Evolutionary conservation across 345 rosid species (phyloP).

Genomic region (Firmiana major): DNA sequence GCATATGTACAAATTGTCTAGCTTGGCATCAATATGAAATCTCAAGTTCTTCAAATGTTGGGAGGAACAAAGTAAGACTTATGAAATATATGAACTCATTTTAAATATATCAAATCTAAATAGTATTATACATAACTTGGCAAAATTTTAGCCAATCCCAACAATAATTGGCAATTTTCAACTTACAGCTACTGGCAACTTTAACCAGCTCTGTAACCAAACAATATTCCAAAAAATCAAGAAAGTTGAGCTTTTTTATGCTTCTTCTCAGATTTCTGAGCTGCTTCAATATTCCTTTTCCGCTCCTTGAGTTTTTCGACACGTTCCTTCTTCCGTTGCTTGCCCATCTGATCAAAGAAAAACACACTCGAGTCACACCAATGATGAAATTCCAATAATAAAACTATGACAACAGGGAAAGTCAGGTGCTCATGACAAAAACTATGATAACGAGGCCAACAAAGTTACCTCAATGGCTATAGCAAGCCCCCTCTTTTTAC

Average conservation of each 20-base stretch:
- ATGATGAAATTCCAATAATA: not conserved
- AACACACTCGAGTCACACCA: not conserved
- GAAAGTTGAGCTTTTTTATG: slow-evolving; percentile 8
- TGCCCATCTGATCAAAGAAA: slow-evolving; percentile 32
- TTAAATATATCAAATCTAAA: not conserved
- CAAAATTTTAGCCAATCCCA: slow-evolving; percentile 22
- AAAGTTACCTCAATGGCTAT: slow-evolving; percentile 67
- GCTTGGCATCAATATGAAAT: no score
- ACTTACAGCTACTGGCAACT: not conserved
- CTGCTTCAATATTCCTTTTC: slow-evolving; percentile 35
- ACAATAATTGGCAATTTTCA: slow-evolving; percentile 2
- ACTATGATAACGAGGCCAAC: not conserved
- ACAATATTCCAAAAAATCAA: not conserved
- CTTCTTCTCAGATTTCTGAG: slow-evolving; percentile 25
- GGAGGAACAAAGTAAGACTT: no score
- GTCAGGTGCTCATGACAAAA: not conserved
- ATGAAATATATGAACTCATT: no score
- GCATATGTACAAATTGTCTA: no score
- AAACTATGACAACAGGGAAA: not conserved
- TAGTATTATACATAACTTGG: not conserved
- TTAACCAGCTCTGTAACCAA: no score
- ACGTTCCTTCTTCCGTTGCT: slow-evolving; percentile 34
- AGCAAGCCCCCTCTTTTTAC: slow-evolving; percentile 58
- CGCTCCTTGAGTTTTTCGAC: slow-evolving; percentile 47
- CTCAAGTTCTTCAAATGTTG: no score